A percentile compares a stretch with the other conserved stretches of the same genome.
Evolutionary conservation across 129 eudicot genomes (phyloP).

Genomic region (Silybum marianum): DNA sequence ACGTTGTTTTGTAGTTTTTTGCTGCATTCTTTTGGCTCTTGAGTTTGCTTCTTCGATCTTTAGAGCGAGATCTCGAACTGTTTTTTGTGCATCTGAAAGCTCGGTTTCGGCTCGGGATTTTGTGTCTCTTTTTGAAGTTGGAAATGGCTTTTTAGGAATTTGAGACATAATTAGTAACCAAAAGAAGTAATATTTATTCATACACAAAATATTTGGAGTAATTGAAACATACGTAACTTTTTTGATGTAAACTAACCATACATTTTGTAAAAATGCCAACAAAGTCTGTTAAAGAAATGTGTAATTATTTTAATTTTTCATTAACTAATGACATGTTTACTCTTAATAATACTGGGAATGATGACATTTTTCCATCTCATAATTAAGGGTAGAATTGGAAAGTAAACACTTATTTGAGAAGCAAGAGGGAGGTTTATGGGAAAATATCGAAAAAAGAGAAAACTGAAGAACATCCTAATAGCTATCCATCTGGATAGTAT

Average conservation of each 20-base stretch:
- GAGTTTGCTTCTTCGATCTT: slow-evolving; percentile 67
- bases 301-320: too few relatives aligned
- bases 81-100: slow-evolving; percentile 57
- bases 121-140: slow-evolving; percentile 40
- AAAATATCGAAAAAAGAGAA: too few relatives aligned
- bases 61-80: slow-evolving; percentile 46
- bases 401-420: neutral
- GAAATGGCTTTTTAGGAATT: slow-evolving; percentile 20
- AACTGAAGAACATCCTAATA: too few relatives aligned
- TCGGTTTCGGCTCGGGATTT: slow-evolving; percentile 56
- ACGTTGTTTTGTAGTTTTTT: slow-evolving; percentile 23
- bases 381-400: neutral
- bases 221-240: neutral
- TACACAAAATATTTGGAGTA: neutral
- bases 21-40: slow-evolving; percentile 54
- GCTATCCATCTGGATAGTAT: too few relatives aligned
- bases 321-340: neutral
- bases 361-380: neutral
- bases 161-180: slow-evolving; percentile 17
- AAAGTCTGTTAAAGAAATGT: too few relatives aligned
- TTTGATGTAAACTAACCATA: neutral
- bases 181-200: neutral
- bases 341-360: too few relatives aligned
- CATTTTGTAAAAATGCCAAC: slow-evolving; percentile 5
- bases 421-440: too few relatives aligned